phyloP scores from a whole-genome alignment of 768 basidiomycete genomes.

The Candolleomyces efflorescens region DNA sequence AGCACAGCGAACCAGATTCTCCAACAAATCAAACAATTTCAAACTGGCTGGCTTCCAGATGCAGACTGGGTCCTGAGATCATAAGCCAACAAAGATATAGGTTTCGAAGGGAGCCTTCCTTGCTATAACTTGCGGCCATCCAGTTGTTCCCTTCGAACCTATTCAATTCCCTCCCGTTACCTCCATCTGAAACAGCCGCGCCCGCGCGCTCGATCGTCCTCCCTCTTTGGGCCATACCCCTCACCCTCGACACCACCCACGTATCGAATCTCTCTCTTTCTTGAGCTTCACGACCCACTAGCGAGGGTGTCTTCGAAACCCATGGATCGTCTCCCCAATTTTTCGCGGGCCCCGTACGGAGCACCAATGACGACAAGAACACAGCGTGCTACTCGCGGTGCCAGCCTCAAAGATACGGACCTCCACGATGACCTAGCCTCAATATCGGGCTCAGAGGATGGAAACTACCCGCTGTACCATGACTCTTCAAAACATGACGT shows the following conservation, averaged over 20 bases:
- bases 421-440: conserved; percentile 45
- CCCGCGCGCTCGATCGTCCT: conserved; percentile 8
- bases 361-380: not conserved
- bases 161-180: conserved; percentile 3
- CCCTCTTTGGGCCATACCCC: not conserved
- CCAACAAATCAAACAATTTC: conserved; percentile 29
- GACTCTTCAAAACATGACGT: conserved; percentile 35
- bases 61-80: conserved; percentile 36
- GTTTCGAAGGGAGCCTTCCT: not conserved
- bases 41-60: conserved; percentile 35
- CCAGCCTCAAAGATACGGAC: conserved; percentile 1
- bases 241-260: not conserved
- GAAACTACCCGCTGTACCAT: conserved; percentile 32
- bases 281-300: too few species aligned
- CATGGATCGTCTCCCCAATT: conserved; percentile 2
- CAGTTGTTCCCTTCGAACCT: conserved; percentile 12
- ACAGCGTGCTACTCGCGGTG: not conserved
- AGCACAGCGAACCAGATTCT: conserved; percentile 41
- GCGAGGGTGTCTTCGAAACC: not conserved
- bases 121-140: conserved; percentile 9
- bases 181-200: conserved; percentile 8
- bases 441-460: conserved; percentile 56
- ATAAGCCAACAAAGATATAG: conserved; percentile 35
- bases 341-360: conserved; percentile 2
- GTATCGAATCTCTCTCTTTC: not conserved